Base-by-base conservation (phyloP, 2,329 filamentous ascomycete genomes). In the Diaporthe vaccinii region DNA sequence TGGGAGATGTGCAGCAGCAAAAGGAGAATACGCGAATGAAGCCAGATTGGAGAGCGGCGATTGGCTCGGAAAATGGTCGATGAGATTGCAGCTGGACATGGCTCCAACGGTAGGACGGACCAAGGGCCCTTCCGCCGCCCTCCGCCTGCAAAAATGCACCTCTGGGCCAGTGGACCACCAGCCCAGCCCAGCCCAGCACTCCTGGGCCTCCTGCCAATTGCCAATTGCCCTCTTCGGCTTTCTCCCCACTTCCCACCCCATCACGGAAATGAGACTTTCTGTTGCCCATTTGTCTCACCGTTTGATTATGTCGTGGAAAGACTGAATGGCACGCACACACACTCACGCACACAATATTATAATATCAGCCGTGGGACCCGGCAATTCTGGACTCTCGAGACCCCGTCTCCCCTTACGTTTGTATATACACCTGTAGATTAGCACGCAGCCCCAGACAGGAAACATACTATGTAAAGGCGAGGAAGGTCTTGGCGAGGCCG, bases 21-120 rank as follows among this genome's bases (percentile, higher is more conserved):
- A 68, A 75, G 49, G 58, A 75, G 51, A 75, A 65, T 51, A 73
- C 58, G 58, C 58, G 51, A 65, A 62, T 55, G 58, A 73, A 69
- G 71, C 46, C 46, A 73, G 71, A 73, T 73, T 73, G 71, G n/a
- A 55, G 46, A 34, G 46, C 49, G n/a, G 36, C 58, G 49, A 73
- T 73, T 73, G 71, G 71, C 71, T 62, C 46, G 46, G 51, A 73
- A 65, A 44, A 44, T 31, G 46, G 58, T 34, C 58, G 36, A 34
- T 62, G 71, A 73, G 58, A 65, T 73, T 73, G 51, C 71, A 61
- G 46, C 71, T 73, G 71, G 58, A 44, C 70, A 62, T 49, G 70
- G 53, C 46, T 61, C 46, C 70, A 65, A 65, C 58, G 44, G 70
- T 55, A 61, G 46, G 31, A 68, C 34, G 46, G 62, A 41, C 62